phyloP scores from a whole-genome alignment of 73 alveolate genomes.

The Tetrahymena thermophila region DNA sequence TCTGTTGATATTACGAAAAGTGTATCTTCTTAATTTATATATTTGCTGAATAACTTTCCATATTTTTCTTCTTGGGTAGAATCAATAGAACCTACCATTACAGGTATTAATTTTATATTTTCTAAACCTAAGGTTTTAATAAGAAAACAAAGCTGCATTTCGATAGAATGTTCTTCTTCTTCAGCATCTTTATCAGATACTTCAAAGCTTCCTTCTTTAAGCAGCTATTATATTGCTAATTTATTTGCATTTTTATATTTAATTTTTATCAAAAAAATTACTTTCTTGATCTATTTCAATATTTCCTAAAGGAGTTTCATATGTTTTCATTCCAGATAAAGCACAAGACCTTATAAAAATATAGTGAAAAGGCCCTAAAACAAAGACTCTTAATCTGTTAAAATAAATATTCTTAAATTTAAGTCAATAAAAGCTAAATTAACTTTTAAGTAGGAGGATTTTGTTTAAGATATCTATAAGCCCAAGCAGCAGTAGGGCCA shows the following conservation, averaged over 20 bases:
- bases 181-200: constrained; percentile 43
- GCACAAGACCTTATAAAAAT: constrained; percentile 31
- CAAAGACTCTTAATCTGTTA: constrained; percentile 10
- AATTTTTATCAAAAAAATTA: background rate
- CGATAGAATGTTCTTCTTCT: constrained; percentile 43
- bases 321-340: constrained; percentile 20
- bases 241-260: background rate
- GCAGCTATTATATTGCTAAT: constrained; percentile 14
- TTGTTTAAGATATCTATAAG: constrained; percentile 24
- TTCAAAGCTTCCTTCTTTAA: constrained; percentile 23
- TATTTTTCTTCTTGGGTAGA: constrained; percentile 29
- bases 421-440: background rate
- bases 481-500: constrained; percentile 44
- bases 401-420: background rate
- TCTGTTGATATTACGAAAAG: constrained; percentile 35
- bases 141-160: constrained; percentile 34
- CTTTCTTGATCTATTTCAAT: constrained; percentile 28
- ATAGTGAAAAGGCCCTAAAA: constrained; percentile 39
- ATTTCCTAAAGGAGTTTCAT: constrained; percentile 44
- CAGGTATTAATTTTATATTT: constrained; percentile 23
- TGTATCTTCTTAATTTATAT: constrained; percentile 22
- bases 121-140: constrained; percentile 28
- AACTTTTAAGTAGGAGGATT: constrained; percentile 28
- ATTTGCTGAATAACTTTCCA: constrained; percentile 32
- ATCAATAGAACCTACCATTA: constrained; percentile 45